Conservation (phyloP, 2,329 filamentous ascomycete genomes). For the Pyricularia sp. region DNA sequence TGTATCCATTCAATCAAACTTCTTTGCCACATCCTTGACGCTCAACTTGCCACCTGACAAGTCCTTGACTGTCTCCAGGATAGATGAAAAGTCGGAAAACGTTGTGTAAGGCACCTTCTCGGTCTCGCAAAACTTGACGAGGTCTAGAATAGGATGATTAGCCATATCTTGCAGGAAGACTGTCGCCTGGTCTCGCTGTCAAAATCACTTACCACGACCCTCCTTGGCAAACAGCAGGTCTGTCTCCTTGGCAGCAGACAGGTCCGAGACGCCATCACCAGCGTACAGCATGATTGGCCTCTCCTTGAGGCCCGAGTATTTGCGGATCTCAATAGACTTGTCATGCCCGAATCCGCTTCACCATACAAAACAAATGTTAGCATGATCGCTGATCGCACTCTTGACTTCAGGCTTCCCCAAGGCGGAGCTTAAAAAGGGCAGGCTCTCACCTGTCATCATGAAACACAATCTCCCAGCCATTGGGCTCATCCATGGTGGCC, state of each 20-base stretch:
- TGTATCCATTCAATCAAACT: background rate
- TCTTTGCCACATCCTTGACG: slow-evolving; percentile 9
- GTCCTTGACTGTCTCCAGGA: slow-evolving; percentile 11
- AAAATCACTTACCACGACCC: slow-evolving; percentile 57
- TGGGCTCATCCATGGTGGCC: slow-evolving; percentile 61
- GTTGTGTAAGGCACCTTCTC: slow-evolving; percentile 46
- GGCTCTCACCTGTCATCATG: slow-evolving; percentile 66
- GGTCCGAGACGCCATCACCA: slow-evolving; percentile 86
- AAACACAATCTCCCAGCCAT: slow-evolving; percentile 81
- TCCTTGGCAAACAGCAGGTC: slow-evolving; percentile 91
- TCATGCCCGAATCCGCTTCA: slow-evolving; percentile 86
- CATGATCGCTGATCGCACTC: background rate
- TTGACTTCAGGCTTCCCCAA: background rate
- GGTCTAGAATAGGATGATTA: slow-evolving; percentile 7
- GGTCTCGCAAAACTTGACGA: slow-evolving; percentile 14
- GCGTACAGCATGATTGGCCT: slow-evolving; percentile 88
- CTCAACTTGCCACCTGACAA: slow-evolving; percentile 13
- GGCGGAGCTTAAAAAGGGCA: background rate
- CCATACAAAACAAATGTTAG: slow-evolving; percentile 6
- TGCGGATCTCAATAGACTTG: slow-evolving; percentile 85
- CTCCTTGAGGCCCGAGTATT: slow-evolving; percentile 68
- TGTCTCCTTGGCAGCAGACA: slow-evolving; percentile 86
- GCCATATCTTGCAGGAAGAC: background rate
- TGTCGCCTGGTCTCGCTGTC: background rate
- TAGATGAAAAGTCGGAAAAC: slow-evolving; percentile 42